phyloP scores from a whole-genome alignment of 805 yeast genomes.

The Wickerhamiella sergipiensis region DNA sequence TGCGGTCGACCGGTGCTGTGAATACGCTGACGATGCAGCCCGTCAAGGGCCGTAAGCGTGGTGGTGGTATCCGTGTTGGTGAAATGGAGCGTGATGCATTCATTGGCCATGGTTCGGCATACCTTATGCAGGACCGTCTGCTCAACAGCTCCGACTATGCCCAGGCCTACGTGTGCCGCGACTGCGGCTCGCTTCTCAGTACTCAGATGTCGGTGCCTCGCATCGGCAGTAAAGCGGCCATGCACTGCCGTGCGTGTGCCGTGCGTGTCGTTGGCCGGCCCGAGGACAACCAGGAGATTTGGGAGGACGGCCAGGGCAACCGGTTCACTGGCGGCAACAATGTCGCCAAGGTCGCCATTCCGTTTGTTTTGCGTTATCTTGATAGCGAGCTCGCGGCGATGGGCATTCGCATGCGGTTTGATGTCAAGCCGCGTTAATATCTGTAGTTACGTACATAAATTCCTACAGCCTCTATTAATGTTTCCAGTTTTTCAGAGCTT shows the following conservation, averaged over 20 bases:
- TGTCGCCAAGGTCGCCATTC: slow-evolving; percentile 92
- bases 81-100: slow-evolving; percentile 99
- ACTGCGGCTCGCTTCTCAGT: slow-evolving; percentile 83
- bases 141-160: slow-evolving; percentile 93
- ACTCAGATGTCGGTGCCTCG: slow-evolving; percentile 87
- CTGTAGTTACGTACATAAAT: not conserved
- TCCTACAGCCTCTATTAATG: too few species aligned
- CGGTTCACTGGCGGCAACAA: slow-evolving; percentile 83
- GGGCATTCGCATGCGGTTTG: slow-evolving; percentile 90
- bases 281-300: slow-evolving; percentile 36
- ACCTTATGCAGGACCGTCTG: slow-evolving; percentile 83
- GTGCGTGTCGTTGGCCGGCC: slow-evolving; percentile 39
- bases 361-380: slow-evolving; percentile 86
- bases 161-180: slow-evolving; percentile 77
- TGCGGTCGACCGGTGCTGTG: slow-evolving; percentile 96
- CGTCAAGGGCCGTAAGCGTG: slow-evolving; percentile 96
- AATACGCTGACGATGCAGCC: slow-evolving; percentile 97
- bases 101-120: slow-evolving; percentile 97
- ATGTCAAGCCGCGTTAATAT: slow-evolving; percentile 42
- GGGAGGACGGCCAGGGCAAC: slow-evolving; percentile 97
- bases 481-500: too few species aligned
- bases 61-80: slow-evolving; percentile 99
- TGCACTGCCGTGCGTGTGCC: slow-evolving; percentile 89
- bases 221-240: slow-evolving; percentile 63
- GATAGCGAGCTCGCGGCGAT: slow-evolving; percentile 94